A percentile compares a stretch with the other conserved stretches of the same genome.
Evolutionary conservation across 768 basidiomycete species (phyloP).

Genomic region (Boletus sp.): DNA sequence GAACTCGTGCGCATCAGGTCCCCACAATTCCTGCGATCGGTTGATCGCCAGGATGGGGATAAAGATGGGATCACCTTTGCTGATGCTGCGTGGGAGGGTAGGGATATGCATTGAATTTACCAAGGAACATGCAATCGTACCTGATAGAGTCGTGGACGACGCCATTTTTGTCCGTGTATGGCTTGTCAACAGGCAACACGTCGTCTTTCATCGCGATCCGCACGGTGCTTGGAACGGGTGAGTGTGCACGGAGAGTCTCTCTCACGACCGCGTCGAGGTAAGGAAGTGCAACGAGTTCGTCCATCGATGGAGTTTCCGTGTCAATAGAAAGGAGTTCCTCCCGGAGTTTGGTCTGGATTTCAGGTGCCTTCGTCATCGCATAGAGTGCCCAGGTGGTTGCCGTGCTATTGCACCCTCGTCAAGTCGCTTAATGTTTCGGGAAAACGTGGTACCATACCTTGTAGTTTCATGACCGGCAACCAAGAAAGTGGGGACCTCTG

Average conservation of each 20-base stretch:
- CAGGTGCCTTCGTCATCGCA: slow-evolving; percentile 46
- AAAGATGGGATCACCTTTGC: slow-evolving; percentile 45
- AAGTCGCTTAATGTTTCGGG: not conserved
- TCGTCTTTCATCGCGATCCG: slow-evolving; percentile 53
- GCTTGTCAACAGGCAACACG: slow-evolving; percentile 46
- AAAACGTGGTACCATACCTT: not conserved
- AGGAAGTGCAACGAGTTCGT: slow-evolving; percentile 60
- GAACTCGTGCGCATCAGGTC: slow-evolving; percentile 60
- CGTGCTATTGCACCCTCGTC: slow-evolving; percentile 20
- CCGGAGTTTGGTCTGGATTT: slow-evolving; percentile 54
- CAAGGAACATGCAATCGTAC: slow-evolving; percentile 22
- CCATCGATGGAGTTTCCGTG: slow-evolving; percentile 65
- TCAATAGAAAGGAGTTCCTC: slow-evolving; percentile 52
- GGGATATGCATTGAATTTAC: not conserved
- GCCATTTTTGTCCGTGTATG: slow-evolving; percentile 45
- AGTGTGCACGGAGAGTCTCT: slow-evolving; percentile 56
- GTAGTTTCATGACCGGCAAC: slow-evolving; percentile 1
- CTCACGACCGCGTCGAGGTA: slow-evolving; percentile 69
- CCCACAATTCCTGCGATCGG: slow-evolving; percentile 54
- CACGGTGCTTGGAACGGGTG: slow-evolving; percentile 46
- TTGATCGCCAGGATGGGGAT: slow-evolving; percentile 57
- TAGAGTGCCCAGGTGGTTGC: slow-evolving; percentile 60
- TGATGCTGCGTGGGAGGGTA: slow-evolving; percentile 25
- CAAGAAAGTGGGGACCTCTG: not conserved
- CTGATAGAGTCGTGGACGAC: slow-evolving; percentile 37